A percentile compares a stretch with the other conserved stretches of the same genome.
Conservation (phyloP, 2,329 filamentous ascomycete genomes). For the Zymoseptoria ardabiliae region DNA sequence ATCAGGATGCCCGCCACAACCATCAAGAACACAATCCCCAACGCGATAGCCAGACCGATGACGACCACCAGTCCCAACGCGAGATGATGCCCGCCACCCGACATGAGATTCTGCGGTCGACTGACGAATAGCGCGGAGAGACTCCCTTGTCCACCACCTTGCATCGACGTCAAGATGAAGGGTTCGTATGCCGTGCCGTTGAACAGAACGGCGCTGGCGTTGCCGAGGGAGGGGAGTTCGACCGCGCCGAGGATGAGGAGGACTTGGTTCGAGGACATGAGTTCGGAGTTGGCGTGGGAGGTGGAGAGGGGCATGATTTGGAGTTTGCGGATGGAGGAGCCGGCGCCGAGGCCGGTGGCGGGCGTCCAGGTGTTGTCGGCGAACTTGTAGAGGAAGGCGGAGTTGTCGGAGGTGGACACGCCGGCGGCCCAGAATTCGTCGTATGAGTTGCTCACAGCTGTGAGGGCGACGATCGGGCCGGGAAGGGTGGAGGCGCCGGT, state of each 20-base stretch:
- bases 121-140: conserved; percentile 79
- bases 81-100: conserved; percentile 46
- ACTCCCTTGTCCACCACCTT: conserved; percentile 58
- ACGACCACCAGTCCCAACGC: conserved; percentile 72
- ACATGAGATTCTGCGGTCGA: conserved; percentile 65
- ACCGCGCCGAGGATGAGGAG: conserved; percentile 83
- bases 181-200: conserved; percentile 73
- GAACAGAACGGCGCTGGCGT: conserved; percentile 78
- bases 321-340: conserved; percentile 67
- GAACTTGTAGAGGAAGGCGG: conserved; percentile 74
- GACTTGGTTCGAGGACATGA: conserved; percentile 60
- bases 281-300: conserved; percentile 55
- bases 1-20: conserved; percentile 67
- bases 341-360: conserved; percentile 56
- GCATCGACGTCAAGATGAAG: conserved; percentile 68
- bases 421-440: conserved; percentile 79
- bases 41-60: conserved; percentile 70
- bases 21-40: conserved; percentile 69
- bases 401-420: conserved; percentile 50
- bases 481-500: conserved; percentile 59
- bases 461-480: conserved; percentile 70
- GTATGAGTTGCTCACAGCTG: conserved; percentile 63
- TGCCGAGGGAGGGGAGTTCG: conserved; percentile 66
- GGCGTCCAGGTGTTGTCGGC: conserved; percentile 61
- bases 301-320: conserved; percentile 70